phyloP scores from a whole-genome alignment of 345 rosid species.

The Gossypium herbaceum region DNA sequence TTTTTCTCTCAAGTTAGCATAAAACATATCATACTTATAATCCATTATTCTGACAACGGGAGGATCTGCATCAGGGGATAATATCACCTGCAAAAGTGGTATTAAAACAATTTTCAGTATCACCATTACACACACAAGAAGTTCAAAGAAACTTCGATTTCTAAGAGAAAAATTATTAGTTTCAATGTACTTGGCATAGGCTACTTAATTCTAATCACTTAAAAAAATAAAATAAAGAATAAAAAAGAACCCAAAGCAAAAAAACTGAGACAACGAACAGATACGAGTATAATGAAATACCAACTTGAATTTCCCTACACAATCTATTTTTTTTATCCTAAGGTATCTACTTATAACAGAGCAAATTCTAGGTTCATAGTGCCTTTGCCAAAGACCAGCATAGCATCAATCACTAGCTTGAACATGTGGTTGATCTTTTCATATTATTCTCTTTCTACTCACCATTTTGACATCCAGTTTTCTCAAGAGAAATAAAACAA shows the following conservation, averaged over 20 bases:
- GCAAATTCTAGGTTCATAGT: neutral
- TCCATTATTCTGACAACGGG: constrained; percentile 93
- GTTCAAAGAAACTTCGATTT: neutral
- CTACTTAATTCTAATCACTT: neutral
- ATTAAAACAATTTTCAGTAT: constrained; percentile 10
- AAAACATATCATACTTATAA: constrained; percentile 48
- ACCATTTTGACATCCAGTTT: neutral
- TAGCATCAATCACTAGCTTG: neutral
- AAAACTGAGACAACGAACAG: neutral
- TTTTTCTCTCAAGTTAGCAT: neutral
- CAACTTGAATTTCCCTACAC: neutral
- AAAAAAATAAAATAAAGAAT: neutral
- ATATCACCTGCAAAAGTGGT: constrained; percentile 57
- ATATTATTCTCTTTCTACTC: neutral
- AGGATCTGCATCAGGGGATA: constrained; percentile 94
- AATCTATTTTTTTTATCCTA: neutral
- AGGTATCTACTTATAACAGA: neutral
- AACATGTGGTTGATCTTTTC: neutral
- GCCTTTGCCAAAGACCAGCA: neutral
- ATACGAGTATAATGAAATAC: neutral
- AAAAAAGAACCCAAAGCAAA: neutral
- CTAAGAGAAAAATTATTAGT: neutral
- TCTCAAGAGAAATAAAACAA: neutral
- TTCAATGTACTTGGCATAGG: neutral
- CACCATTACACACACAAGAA: neutral